Base-by-base conservation (phyloP, 2,329 filamentous ascomycete species). In the Trichoderma aggressivum region DNA sequence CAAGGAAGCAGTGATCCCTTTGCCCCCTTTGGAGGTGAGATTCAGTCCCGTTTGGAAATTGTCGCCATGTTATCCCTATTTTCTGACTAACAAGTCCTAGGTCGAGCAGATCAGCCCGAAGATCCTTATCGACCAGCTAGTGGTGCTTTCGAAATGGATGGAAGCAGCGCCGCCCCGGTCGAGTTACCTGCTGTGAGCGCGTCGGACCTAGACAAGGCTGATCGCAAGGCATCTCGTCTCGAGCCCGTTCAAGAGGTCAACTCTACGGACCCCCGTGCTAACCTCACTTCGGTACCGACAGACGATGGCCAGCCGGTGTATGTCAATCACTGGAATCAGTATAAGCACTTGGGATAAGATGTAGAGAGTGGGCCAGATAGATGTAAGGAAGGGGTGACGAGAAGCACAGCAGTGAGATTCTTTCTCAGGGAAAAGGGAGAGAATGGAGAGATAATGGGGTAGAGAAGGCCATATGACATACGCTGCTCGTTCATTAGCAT, bases 21-120 rank as follows among this genome's bases (percentile, higher is more conserved):
- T 75, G 82, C 81, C 2, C 79, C 82, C 12, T 85, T 84, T 77
- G 82, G 83, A 79, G 84, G 84, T 85, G 75, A 76, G 78, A 72
- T 47, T 58, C 16, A 16, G 18, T 8, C 30, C n/a, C 5, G 4
- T 30, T 7, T 28, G 3, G 3, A 6, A 5, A 58, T 1, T 10
- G 16, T 12, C 3, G 18, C 3, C 30, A 3, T 21, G 18, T 12
- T n/a, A 50, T 68, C 4, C 2, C 11, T 24, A 28, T 21, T 36
- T 3, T 16, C 26, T 53, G 24, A 21, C 58, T 70, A 28, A 72
- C 47, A n/a, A 21, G n/a, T 12, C 39, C 18, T 71, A 82, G 81
- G 81, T 1, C 78, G 81, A 65, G 77, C 71, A 53, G 80, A 82
- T 74, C 77, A 74, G 67, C 74, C 75, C 26, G 72, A 75, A n/a